Conservation (phyloP, 2,329 filamentous ascomycete species). For the Clarireedia monteithiana region DNA sequence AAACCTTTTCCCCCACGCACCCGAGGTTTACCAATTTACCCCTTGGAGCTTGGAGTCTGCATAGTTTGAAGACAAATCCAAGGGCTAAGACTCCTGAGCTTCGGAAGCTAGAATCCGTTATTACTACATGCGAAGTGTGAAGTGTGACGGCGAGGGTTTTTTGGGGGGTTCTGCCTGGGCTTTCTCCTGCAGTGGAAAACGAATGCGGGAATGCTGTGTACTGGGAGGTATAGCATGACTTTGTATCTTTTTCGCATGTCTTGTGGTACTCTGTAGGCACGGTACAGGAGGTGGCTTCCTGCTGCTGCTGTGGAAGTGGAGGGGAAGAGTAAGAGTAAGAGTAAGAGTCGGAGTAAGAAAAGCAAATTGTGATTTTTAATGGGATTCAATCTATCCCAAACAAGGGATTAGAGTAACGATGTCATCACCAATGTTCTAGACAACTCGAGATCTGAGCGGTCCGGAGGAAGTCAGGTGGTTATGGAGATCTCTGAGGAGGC, state of each 20-base stretch:
- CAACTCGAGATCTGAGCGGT: not conserved
- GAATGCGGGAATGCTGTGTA: too few relatives aligned
- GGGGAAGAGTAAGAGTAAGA: too few relatives aligned
- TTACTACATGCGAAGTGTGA: too few relatives aligned
- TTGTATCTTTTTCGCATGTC: not conserved
- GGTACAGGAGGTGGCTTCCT: slow-evolving; percentile 4
- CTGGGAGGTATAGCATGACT: too few relatives aligned
- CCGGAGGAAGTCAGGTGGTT: not conserved
- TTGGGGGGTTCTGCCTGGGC: too few relatives aligned
- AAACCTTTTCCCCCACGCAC: not conserved
- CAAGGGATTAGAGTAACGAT: not conserved
- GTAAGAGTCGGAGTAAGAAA: not conserved
- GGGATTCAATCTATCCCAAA: slow-evolving; percentile 1
- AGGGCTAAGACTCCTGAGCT: too few relatives aligned
- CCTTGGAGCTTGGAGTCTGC: not conserved
- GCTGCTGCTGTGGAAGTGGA: not conserved
- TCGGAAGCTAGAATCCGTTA: too few relatives aligned
- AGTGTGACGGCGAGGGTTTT: too few relatives aligned
- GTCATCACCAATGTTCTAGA: not conserved
- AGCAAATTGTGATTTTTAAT: not conserved
- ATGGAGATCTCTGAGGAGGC: not conserved
- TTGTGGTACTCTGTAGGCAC: not conserved
- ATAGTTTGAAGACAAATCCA: too few relatives aligned
- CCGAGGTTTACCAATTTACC: too few relatives aligned
- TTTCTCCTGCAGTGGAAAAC: too few relatives aligned